A percentile compares a stretch with the other conserved stretches of the same genome.
Conservation (phyloP, 2,329 filamentous ascomycete species). For the Penicillium sp. region DNA sequence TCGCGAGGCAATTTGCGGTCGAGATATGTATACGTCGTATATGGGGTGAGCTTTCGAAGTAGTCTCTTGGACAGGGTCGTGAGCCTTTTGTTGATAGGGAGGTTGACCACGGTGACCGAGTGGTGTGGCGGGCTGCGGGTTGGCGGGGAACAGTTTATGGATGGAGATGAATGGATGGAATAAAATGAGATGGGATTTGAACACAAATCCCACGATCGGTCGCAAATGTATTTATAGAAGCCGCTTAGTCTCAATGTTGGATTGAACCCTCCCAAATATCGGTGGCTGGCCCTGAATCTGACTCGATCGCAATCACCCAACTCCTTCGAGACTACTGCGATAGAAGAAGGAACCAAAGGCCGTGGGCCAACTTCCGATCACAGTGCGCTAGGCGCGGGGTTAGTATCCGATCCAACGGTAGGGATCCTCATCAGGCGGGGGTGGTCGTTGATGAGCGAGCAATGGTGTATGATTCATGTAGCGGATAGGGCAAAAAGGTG, state of each 20-base stretch:
- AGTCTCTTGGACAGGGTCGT: neutral
- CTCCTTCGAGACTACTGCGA: neutral
- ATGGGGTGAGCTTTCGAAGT: neutral
- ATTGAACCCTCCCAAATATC: neutral
- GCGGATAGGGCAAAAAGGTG: neutral
- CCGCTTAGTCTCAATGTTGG: slow-evolving; percentile 4
- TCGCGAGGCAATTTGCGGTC: neutral
- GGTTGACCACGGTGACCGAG: neutral
- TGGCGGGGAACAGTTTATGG: neutral
- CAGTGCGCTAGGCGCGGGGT: slow-evolving; percentile 8
- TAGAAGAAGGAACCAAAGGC: neutral
- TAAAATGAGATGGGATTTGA: neutral
- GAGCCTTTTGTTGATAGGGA: neutral
- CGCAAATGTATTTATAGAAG: slow-evolving; percentile 22
- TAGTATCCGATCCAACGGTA: slow-evolving; percentile 9
- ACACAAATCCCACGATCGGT: slow-evolving; percentile 1
- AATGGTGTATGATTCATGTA: neutral
- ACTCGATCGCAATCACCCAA: neutral
- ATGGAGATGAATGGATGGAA: slow-evolving; percentile 1
- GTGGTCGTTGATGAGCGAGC: neutral
- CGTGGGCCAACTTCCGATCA: slow-evolving; percentile 13
- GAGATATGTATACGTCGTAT: neutral
- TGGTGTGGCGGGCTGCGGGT: slow-evolving; percentile 1
- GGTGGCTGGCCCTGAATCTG: slow-evolving; percentile 13
- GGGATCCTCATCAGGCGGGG: slow-evolving; percentile 12